Evolutionary conservation across 768 basidiomycete species (phyloP).

Genomic region (Termitomyces sp.): DNA sequence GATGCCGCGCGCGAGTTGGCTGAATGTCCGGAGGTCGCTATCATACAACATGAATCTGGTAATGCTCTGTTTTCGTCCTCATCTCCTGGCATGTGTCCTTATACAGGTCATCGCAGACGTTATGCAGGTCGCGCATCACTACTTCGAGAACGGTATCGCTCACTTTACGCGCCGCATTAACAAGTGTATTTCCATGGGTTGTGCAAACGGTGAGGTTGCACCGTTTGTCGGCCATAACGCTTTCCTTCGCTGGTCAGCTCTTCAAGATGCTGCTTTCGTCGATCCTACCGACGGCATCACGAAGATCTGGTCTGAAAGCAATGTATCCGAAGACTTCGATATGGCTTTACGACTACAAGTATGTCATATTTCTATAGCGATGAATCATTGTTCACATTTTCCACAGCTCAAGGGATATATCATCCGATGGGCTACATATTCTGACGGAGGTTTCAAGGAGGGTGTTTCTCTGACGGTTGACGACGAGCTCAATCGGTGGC

Average conservation of each 20-base stretch:
- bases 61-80: conserved; percentile 16
- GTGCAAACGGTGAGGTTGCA: conserved; percentile 79
- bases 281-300: conserved; percentile 61
- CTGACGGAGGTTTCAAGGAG: conserved; percentile 84
- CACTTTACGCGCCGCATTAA: conserved; percentile 89
- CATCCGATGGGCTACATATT: conserved; percentile 87
- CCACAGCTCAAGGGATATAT: conserved; percentile 59
- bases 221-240: conserved; percentile 89
- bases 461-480: conserved; percentile 88
- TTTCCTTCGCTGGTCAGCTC: conserved; percentile 85
- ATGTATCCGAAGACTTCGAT: conserved; percentile 84
- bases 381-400: neutral
- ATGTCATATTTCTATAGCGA: conserved; percentile 7
- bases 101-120: conserved; percentile 48
- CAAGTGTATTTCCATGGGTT: conserved; percentile 75
- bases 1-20: conserved; percentile 86
- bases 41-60: conserved; percentile 90
- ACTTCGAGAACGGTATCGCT: conserved; percentile 89
- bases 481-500: conserved; percentile 91
- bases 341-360: conserved; percentile 70
- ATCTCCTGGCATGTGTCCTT: neutral
- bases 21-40: conserved; percentile 80
- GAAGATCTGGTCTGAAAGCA: conserved; percentile 83
- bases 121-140: conserved; percentile 88
- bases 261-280: conserved; percentile 81